Evolutionary conservation across 805 yeast species (phyloP).

Genomic region (Teunomyces cretensis): DNA sequence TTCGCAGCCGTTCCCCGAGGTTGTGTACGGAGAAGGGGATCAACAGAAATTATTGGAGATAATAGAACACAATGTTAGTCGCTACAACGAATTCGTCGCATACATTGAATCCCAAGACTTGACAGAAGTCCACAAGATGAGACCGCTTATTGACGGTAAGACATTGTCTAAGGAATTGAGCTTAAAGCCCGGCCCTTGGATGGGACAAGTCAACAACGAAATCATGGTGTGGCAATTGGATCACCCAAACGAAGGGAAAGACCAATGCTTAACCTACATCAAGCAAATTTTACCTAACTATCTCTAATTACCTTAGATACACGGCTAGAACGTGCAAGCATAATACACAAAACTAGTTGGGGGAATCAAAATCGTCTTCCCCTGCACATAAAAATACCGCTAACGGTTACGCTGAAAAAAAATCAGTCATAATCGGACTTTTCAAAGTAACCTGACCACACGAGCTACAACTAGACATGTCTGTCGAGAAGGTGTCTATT

Average conservation of each 20-base stretch:
- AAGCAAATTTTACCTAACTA: conserved; percentile 19
- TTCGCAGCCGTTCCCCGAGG: conserved; percentile 4
- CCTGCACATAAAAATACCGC: neutral
- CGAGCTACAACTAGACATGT: conserved; percentile 4
- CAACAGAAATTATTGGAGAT: neutral
- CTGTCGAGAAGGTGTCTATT: conserved; percentile 61
- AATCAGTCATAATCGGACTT: conserved; percentile 5
- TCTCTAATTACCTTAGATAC: neutral
- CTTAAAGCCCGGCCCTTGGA: conserved; percentile 86
- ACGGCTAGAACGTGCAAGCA: neutral
- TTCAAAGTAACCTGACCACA: neutral
- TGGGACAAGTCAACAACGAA: conserved; percentile 54
- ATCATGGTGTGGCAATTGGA: conserved; percentile 77
- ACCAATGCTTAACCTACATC: conserved; percentile 54
- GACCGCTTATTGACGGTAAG: conserved; percentile 77
- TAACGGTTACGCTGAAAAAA: conserved; percentile 5
- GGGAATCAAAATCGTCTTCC: neutral
- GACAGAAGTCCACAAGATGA: conserved; percentile 46
- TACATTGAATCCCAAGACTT: conserved; percentile 36
- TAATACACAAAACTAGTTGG: neutral
- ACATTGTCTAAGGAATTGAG: conserved; percentile 50
- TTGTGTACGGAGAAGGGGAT: neutral
- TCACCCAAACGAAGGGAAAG: conserved; percentile 54
- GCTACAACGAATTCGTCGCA: conserved; percentile 33
- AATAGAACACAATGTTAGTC: conserved; percentile 12